Evolutionary conservation across 2,329 filamentous ascomycete species (phyloP).

Genomic region (Trichoderma atrobrunneum): DNA sequence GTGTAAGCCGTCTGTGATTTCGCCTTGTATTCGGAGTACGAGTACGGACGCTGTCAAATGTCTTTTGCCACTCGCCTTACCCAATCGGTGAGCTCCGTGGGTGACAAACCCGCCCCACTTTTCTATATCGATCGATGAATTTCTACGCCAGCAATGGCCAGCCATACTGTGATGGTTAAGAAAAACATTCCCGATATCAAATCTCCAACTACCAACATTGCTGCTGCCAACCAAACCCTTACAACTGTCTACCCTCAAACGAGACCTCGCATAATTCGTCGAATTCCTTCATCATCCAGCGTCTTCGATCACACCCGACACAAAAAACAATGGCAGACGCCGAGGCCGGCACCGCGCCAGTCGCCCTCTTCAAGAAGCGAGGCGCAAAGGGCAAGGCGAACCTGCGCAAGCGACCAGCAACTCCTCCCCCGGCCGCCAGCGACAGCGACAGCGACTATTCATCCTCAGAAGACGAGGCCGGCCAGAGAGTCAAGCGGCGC

Average conservation of each 20-base stretch:
- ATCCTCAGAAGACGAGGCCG: constrained; percentile 73
- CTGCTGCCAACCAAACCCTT: neutral
- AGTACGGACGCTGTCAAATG: no score
- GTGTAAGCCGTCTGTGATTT: neutral
- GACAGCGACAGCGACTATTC: constrained; percentile 63
- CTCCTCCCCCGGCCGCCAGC: constrained; percentile 67
- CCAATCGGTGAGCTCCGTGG: neutral
- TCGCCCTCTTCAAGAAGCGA: constrained; percentile 83
- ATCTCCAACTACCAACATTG: neutral
- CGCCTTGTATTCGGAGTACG: no score
- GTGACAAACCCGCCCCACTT: neutral
- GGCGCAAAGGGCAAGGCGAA: constrained; percentile 72
- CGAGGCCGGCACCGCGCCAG: constrained; percentile 37
- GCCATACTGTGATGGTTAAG: neutral
- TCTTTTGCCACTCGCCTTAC: neutral
- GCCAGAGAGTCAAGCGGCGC: constrained; percentile 74
- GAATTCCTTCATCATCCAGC: neutral
- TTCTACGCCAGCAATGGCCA: neutral
- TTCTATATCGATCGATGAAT: neutral
- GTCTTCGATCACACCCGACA: neutral
- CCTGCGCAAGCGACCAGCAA: constrained; percentile 75
- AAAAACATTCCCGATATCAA: neutral
- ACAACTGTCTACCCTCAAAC: neutral
- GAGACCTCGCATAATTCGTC: neutral
- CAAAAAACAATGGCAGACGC: neutral